Base-by-base conservation (phyloP, 768 basidiomycete species). In the Tylopilus subfusipes region DNA sequence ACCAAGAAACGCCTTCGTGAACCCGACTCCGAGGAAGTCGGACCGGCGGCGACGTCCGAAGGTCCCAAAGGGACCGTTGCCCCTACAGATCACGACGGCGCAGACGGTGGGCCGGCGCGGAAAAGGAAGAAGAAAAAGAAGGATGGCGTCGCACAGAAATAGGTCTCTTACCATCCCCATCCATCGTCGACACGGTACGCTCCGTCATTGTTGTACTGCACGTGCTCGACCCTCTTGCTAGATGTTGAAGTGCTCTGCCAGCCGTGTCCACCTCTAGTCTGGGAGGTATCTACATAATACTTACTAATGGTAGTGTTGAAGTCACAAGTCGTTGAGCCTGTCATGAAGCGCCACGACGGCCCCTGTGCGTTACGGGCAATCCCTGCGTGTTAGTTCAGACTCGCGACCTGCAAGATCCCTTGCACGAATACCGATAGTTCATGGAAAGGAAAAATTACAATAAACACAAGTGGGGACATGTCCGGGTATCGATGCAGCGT, bases 41-140 rank as follows among this genome's bases (percentile, higher is more conserved):
- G 21, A 1, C 33, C 25, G 1, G 31, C 30, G 19, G 34, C 42
- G 21, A 39, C 34, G 1, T 19, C 55, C 3, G 29, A 55, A 42
- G 43, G 2, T 30, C 19, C n/a, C 5, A 42, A 42, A 33, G 5
- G 4, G 31, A 45, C 31, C 3, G 11, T 21, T 5, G 29, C 19
- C 10, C 25, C 39, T 2, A 16, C 18, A 10, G 44, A 21, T 18
- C 42, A 11, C 13, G 40, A 31, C 14, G 34, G 5, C 6, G 22
- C 25, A 5, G 52, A 53, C 3, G 33, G 50, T 12, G 58, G 54
- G 6, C 56, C 57, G 0, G 55, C 61, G 1, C 61, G 59, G 16
- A 70, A 68, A 27, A 67, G 57, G 53, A 69, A 57, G 51, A 69
- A 58, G 53, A 64, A 60, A 13, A 56, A 60, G 19, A 61, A 53